Base-by-base conservation (phyloP, 1,139 yeast genomes). In the Candida labiduridarum region DNA sequence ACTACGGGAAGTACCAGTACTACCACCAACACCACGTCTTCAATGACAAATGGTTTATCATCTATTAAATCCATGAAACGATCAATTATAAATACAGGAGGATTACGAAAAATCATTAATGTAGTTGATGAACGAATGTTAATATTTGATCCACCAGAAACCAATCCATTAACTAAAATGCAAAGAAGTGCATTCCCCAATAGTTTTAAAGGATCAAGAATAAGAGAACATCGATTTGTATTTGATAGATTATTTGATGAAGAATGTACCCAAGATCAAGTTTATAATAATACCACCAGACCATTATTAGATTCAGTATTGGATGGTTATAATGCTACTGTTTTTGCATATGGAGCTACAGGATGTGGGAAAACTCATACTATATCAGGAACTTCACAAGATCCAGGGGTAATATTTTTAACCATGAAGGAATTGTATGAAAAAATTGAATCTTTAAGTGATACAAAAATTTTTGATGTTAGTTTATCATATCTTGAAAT, bases 341-440 rank as follows among this genome's bases (percentile, higher is more conserved):
- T 92, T 0, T 94, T 94, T 72, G 98, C 99, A 1, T 94, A 94
- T 64, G 99, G 99, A 2, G 64, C 64, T 55, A 64, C 99, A 0
- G 99, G 99, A 0, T 94, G 98, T 66, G 99, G 99, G n/a, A 92
- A 92, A 64, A 91, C 98, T 0, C 91, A 87, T 64, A 92, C 98
- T 0, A 89, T 92, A 40, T 81, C 86, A 66, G 97, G 98, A 0
- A 80, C 84, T 0, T 78, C 84, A 0, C 78, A 79, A 1, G 72
- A 80, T 35, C 97, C 97, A 0, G 98, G 97, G 0, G 82, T 92
- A 18, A 86, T 90, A 0, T 89, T 86, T 58, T 69, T 85, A 48
- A 86, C 97, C 0, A 85, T 89, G 87, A 76, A 82, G 56, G 96
- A 89, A 55, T 71, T 92, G 35, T 91, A 86, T 63, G 71, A 72